A percentile compares a stretch with the other conserved stretches of the same genome.
Conservation (phyloP, 176 grass and related monocot species). For the Musa beccarii region DNA sequence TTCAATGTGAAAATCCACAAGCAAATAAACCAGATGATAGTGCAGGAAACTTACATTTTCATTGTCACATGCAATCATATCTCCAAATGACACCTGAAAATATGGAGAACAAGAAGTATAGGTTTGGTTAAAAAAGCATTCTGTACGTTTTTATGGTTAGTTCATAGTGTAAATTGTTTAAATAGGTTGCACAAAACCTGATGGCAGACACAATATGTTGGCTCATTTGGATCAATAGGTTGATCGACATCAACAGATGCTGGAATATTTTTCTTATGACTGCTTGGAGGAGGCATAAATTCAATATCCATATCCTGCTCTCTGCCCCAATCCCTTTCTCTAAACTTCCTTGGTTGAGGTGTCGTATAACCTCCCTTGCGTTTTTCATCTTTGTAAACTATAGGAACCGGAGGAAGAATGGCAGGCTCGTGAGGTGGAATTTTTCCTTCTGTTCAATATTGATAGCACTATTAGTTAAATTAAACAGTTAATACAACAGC, state of each 20-base stretch:
- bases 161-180: background rate
- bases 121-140: slow-evolving; percentile 12
- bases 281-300: slow-evolving; percentile 94
- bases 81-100: slow-evolving; percentile 88
- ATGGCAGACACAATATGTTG: slow-evolving; percentile 96
- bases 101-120: background rate
- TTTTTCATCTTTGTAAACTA: slow-evolving; percentile 62
- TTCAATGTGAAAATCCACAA: background rate
- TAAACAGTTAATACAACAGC: no score
- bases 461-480: background rate
- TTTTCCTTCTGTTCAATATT: slow-evolving; percentile 60
- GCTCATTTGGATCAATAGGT: slow-evolving; percentile 90
- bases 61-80: slow-evolving; percentile 99
- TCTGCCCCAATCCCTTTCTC: slow-evolving; percentile 74
- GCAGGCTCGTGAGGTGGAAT: slow-evolving; percentile 65
- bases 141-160: slow-evolving; percentile 6
- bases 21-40: background rate
- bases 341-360: slow-evolving; percentile 71
- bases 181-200: slow-evolving; percentile 43
- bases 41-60: slow-evolving; percentile 71
- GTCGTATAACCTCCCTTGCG: slow-evolving; percentile 55
- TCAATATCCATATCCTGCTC: slow-evolving; percentile 81
- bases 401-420: slow-evolving; percentile 52
- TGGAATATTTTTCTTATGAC: slow-evolving; percentile 66
- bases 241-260: slow-evolving; percentile 60